Evolutionary conservation across 2,329 filamentous ascomycete species (phyloP).

Genomic region (Cladosporium sp.): DNA sequence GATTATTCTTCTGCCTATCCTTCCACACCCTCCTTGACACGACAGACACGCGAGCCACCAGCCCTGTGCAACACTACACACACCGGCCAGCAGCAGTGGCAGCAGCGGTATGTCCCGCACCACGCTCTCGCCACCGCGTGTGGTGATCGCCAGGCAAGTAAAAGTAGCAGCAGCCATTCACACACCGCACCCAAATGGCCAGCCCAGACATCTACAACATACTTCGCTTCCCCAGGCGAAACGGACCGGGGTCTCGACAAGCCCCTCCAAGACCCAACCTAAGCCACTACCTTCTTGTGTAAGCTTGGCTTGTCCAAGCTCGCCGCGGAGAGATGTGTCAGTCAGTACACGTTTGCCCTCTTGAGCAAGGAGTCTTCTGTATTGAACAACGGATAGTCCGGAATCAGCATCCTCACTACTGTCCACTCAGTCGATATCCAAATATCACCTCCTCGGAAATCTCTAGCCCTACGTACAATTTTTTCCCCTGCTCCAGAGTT

Average conservation of each 20-base stretch:
- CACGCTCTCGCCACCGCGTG: background rate
- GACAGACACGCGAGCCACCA: background rate
- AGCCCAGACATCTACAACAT: background rate
- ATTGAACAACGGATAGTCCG: too few species aligned
- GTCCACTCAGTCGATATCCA: too few species aligned
- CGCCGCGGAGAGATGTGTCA: slow-evolving; percentile 8
- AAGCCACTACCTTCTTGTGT: slow-evolving; percentile 11
- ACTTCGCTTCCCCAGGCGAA: slow-evolving; percentile 13
- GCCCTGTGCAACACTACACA: too few species aligned
- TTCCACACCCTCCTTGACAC: too few species aligned
- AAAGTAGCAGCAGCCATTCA: background rate
- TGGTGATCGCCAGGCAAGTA: background rate
- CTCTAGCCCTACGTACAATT: too few species aligned
- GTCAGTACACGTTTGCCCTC: too few species aligned
- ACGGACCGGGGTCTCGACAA: slow-evolving; percentile 13
- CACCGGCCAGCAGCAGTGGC: too few species aligned
- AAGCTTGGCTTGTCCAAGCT: slow-evolving; percentile 12
- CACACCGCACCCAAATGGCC: background rate
- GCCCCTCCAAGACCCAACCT: slow-evolving; percentile 8
- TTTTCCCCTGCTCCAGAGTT: too few species aligned
- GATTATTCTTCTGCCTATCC: background rate
- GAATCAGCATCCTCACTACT: too few species aligned
- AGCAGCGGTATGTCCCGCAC: background rate
- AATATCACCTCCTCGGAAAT: too few species aligned
- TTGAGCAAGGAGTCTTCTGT: too few species aligned